Evolutionary conservation across 768 basidiomycete species (phyloP).

Genomic region (Boletus barrowsii): DNA sequence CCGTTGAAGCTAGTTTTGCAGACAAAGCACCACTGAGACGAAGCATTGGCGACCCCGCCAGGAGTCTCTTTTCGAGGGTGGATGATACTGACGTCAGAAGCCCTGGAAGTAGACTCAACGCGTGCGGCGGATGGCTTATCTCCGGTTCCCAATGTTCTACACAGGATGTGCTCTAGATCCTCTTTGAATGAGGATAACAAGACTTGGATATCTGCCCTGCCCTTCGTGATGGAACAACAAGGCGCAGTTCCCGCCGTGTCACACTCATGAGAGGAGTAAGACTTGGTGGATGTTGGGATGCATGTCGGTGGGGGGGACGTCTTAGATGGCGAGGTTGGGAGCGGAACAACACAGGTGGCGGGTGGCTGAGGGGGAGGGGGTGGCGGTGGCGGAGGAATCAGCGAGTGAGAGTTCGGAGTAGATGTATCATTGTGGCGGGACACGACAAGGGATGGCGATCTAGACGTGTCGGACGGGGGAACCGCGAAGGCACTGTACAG

Average conservation of each 20-base stretch:
- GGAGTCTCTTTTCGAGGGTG: neutral
- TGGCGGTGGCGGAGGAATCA: neutral
- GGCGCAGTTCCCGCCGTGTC: neutral
- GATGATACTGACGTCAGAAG: neutral
- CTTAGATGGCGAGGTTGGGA: conserved; percentile 15
- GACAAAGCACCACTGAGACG: conserved; percentile 30
- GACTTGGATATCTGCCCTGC: conserved; percentile 46
- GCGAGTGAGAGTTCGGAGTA: neutral
- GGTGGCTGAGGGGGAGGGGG: conserved; percentile 28
- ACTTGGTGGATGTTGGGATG: neutral
- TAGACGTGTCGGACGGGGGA: neutral
- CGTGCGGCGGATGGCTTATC: neutral
- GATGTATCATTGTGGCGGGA: neutral
- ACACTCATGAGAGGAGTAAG: neutral
- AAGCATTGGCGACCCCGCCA: neutral
- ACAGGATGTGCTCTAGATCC: conserved; percentile 49
- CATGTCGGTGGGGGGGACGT: conserved; percentile 2
- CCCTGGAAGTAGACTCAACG: neutral
- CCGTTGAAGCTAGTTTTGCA: conserved; percentile 25
- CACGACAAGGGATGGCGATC: neutral
- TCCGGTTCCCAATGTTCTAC: conserved; percentile 32
- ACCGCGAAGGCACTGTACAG: conserved; percentile 1
- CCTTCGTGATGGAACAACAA: conserved; percentile 46
- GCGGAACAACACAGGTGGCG: conserved; percentile 8
- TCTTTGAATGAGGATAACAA: conserved; percentile 51